Conservation (phyloP, 2,329 filamentous ascomycete species). For the Fusarium acutatum region DNA sequence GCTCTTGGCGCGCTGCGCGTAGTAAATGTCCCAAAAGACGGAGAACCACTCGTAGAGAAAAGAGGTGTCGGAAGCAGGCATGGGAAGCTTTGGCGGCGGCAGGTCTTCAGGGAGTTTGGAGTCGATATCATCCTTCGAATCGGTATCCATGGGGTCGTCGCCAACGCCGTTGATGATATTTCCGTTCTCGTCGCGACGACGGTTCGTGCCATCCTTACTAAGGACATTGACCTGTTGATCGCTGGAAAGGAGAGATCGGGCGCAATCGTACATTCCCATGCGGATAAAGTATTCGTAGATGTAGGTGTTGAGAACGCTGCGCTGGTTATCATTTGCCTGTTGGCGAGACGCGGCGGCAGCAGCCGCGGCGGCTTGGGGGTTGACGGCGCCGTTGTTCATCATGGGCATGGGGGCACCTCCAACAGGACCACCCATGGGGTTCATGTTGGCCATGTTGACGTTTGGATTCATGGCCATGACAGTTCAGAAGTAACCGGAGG, state of each 20-base stretch:
- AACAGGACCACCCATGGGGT: constrained; percentile 72
- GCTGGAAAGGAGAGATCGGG: constrained; percentile 74
- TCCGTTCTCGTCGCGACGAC: constrained; percentile 72
- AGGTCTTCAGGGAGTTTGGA: constrained; percentile 81
- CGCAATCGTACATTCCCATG: constrained; percentile 84
- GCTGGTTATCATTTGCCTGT: constrained; percentile 57
- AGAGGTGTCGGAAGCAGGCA: constrained; percentile 72
- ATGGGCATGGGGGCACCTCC: constrained; percentile 68
- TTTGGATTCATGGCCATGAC: constrained; percentile 65
- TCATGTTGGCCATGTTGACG: constrained; percentile 74
- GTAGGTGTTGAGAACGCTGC: constrained; percentile 78
- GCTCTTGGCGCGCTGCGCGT: constrained; percentile 78
- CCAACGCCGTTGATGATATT: constrained; percentile 74
- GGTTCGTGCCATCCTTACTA: constrained; percentile 72
- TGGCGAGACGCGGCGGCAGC: constrained; percentile 47
- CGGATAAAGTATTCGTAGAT: constrained; percentile 93
- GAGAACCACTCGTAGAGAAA: constrained; percentile 99
- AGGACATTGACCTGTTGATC: constrained; percentile 72
- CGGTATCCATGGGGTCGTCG: constrained; percentile 83
- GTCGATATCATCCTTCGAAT: constrained; percentile 80
- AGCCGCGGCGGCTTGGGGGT: constrained; percentile 46
- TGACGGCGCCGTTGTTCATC: constrained; percentile 68
- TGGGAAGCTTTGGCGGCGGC: constrained; percentile 75
- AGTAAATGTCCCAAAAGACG: constrained; percentile 96
- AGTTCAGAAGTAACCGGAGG: constrained; percentile 28